These are phyloP conservation scores for Aristolochia californica DNA, from an alignment of 164 flowering plant genomes.

Conservation along the genomic window DNA sequence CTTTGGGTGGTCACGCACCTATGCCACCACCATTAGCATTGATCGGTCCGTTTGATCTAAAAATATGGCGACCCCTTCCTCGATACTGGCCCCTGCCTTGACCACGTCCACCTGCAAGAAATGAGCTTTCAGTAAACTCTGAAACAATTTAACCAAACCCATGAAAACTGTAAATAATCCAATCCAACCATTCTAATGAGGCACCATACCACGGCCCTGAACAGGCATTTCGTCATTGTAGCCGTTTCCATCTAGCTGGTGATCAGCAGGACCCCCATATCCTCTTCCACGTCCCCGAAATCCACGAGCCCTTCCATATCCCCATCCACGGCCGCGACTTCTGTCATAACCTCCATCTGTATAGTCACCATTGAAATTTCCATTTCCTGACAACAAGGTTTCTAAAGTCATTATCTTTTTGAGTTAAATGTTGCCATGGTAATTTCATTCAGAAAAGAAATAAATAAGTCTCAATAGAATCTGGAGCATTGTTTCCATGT, in stretches of 20 bases:
- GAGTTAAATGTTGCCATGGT: no score
- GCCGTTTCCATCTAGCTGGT: conserved; percentile 28
- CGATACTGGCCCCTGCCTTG: conserved; percentile 32
- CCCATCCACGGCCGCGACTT: conserved; percentile 31
- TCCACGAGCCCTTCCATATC: conserved; percentile 35
- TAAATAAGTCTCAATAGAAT: no score
- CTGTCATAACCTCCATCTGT: conserved; percentile 33
- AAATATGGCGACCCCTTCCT: conserved; percentile 24
- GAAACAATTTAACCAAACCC: not conserved
- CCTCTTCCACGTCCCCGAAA: conserved; percentile 37
- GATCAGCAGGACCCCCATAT: conserved; percentile 40
- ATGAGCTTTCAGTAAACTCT: not conserved
- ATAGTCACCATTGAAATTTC: conserved; percentile 24
- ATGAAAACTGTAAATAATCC: no score
- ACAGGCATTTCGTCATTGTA: conserved; percentile 26
- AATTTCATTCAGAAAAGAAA: no score
- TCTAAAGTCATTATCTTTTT: no score
- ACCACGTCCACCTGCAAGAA: conserved; percentile 20
- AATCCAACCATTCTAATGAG: not conserved
- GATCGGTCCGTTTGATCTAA: conserved; percentile 28
- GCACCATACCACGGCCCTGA: conserved; percentile 31
- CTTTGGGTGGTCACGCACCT: not conserved
- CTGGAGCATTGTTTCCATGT: no score
- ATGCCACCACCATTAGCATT: conserved; percentile 5
- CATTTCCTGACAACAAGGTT: no score